Base-by-base conservation (phyloP, 2,329 filamentous ascomycete genomes). In the Botrytis byssoidea region DNA sequence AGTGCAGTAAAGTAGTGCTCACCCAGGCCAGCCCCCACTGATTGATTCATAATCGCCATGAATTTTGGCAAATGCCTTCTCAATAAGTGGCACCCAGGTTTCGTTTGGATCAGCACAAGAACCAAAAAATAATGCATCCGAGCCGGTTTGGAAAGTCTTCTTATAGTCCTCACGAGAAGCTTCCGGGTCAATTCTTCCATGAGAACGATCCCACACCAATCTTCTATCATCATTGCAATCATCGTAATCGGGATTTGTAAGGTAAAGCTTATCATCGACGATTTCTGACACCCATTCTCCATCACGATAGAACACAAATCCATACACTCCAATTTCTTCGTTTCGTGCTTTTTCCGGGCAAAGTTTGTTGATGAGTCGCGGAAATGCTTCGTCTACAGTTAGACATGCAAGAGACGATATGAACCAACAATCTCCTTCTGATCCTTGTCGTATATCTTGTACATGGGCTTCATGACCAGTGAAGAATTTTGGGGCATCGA, bases 271-370 rank as follows among this genome's bases (percentile, higher is more conserved):
- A 82, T 97, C 94, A 79, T 97, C 94, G 74, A 97, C 90, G 74
- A 97, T 94, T 74, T 92, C 94, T 77, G 94, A 93, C 70, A 95
- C 92, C 94, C 94, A 97, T 81, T 95, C 93, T 69, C 94, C 93
- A 79, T 97, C 93, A 79, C 93, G 86, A 81, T 91, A 92, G 80
- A 97, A 97, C 61, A 97, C 93, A 78, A 97, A 97, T 1, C 93
- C 93, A 78, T 97, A 97, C 3, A 97, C 94, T 22, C 94, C 93
- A 69, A 95, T 90, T 74, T 87, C 85, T 83, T 88, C 77, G 73
- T 79, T 77, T 25, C 78, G 72, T 25, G 77, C 76, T 2, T 73
- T 74, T 32, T 9, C 8, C 1, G 73, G 73, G 29, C 78, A 79
- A 64, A 88, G 81, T 78, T 87, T 85, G 81, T 87, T 85, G 64